Evolutionary conservation across 495 filamentous ascomycete species (phyloP).

Genomic region (Aspergillus ellipticus): DNA sequence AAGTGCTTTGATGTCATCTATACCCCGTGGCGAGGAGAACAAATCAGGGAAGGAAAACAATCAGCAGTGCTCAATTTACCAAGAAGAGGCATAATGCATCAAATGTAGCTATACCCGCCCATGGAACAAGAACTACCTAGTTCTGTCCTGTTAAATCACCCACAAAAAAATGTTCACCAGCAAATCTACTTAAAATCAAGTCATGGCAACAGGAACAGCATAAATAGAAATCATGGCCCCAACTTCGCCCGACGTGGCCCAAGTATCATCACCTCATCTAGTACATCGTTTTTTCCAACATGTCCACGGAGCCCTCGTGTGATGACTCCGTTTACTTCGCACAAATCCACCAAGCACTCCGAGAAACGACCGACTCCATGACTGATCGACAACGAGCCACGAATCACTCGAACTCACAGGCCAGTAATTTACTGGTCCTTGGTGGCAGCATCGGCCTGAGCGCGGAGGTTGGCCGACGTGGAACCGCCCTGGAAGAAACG

Average conservation of each 20-base stretch:
- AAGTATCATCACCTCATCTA: slow-evolving; percentile 3
- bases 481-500: slow-evolving; percentile 80
- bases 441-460: slow-evolving; percentile 76
- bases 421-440: slow-evolving; percentile 41
- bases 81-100: slow-evolving; percentile 23
- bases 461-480: slow-evolving; percentile 84
- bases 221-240: slow-evolving; percentile 5
- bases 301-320: slow-evolving; percentile 7
- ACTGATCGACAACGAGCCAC: slow-evolving; percentile 5
- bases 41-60: slow-evolving; percentile 3
- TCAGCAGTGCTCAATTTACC: slow-evolving; percentile 17
- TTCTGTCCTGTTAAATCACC: slow-evolving; percentile 3
- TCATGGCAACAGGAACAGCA: slow-evolving; percentile 15
- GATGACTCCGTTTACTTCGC: slow-evolving; percentile 7
- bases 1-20: not conserved
- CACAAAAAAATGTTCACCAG: slow-evolving; percentile 7
- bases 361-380: slow-evolving; percentile 10
- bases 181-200: slow-evolving; percentile 17
- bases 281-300: not conserved
- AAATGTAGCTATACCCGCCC: slow-evolving; percentile 14
- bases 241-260: slow-evolving; percentile 3
- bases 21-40: slow-evolving; percentile 3
- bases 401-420: slow-evolving; percentile 5
- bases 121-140: slow-evolving; percentile 9
- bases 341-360: slow-evolving; percentile 9